Percentiles rank a stretch among this genome's conserved stretches.
Evolutionary conservation across 1,139 yeast genomes (phyloP).

Genomic region (Geotrichum klebahnii): DNA sequence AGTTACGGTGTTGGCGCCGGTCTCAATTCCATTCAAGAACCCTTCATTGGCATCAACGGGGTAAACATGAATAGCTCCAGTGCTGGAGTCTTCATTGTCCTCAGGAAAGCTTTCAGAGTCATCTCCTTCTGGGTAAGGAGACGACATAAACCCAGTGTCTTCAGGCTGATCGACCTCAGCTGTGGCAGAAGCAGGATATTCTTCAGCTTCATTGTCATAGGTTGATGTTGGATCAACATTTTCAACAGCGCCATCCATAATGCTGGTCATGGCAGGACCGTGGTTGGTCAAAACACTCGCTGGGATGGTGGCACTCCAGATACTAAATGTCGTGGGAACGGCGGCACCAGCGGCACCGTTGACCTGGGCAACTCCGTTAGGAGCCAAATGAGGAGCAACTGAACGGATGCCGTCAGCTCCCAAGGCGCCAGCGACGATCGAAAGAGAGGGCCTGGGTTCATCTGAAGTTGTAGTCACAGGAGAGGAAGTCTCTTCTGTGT

Average conservation of each 20-base stretch:
- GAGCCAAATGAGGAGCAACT: conserved; percentile 1
- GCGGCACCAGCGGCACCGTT: conserved; percentile 1
- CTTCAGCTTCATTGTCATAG: background rate
- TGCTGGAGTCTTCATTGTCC: background rate
- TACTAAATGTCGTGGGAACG: too few species aligned
- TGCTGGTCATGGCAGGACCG: too few species aligned
- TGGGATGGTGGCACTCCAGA: too few species aligned
- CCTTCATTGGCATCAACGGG: conserved; percentile 10
- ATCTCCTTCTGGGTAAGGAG: too few species aligned
- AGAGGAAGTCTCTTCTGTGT: too few species aligned
- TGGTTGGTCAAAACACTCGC: too few species aligned
- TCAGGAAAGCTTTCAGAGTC: too few species aligned
- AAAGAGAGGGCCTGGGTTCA: background rate
- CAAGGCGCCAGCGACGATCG: background rate
- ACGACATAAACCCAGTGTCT: too few species aligned
- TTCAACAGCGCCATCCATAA: too few species aligned
- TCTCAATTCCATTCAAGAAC: conserved; percentile 2
- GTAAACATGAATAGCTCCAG: background rate
- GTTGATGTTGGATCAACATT: background rate
- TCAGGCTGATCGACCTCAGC: too few species aligned
- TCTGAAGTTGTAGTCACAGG: background rate
- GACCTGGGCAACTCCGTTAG: conserved; percentile 3
- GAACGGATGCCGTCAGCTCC: background rate
- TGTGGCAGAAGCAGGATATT: background rate
- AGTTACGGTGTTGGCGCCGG: conserved; percentile 13